A percentile compares a stretch with the other conserved stretches of the same genome.
phyloP scores from a whole-genome alignment of 2,329 filamentous ascomycete species.

The Coleophoma cylindrospora region DNA sequence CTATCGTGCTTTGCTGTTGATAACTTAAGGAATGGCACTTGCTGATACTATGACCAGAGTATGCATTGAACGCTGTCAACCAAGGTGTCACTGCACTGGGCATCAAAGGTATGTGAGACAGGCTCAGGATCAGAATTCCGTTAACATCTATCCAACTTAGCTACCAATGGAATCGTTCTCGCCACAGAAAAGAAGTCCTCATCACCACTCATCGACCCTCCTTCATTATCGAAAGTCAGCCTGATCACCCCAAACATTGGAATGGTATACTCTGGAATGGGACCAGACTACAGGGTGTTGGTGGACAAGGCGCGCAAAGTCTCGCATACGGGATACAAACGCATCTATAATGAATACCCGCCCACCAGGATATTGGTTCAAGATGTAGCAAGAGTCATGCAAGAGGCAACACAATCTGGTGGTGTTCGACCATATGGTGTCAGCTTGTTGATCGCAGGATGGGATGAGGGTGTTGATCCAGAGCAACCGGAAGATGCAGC shows the following conservation, averaged over 20 bases:
- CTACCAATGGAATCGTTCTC: constrained; percentile 97
- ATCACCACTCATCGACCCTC: constrained; percentile 90
- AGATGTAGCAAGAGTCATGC: constrained; percentile 95
- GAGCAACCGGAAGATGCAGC: constrained; percentile 61
- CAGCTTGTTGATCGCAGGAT: constrained; percentile 89
- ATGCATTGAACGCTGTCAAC: constrained; percentile 98
- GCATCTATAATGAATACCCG: constrained; percentile 99
- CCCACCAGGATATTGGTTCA: constrained; percentile 98
- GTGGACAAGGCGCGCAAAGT: constrained; percentile 98
- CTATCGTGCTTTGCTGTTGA: constrained; percentile 5
- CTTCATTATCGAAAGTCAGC: constrained; percentile 94
- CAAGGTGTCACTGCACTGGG: constrained; percentile 97
- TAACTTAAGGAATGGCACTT: constrained; percentile 7
- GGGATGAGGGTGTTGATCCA: constrained; percentile 94
- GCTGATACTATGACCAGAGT: constrained; percentile 57
- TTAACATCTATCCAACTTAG: constrained; percentile 37
- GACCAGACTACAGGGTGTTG: constrained; percentile 93
- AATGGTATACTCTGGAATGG: constrained; percentile 99
- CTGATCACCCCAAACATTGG: constrained; percentile 98
- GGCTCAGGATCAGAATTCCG: too few species aligned
- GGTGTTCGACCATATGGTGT: constrained; percentile 97
- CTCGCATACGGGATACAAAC: constrained; percentile 97
- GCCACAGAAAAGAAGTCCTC: constrained; percentile 99
- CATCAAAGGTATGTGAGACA: constrained; percentile 74
- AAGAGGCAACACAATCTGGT: constrained; percentile 96